Conservation (phyloP, 257 asterid species). For the Leonotis leonurus region DNA sequence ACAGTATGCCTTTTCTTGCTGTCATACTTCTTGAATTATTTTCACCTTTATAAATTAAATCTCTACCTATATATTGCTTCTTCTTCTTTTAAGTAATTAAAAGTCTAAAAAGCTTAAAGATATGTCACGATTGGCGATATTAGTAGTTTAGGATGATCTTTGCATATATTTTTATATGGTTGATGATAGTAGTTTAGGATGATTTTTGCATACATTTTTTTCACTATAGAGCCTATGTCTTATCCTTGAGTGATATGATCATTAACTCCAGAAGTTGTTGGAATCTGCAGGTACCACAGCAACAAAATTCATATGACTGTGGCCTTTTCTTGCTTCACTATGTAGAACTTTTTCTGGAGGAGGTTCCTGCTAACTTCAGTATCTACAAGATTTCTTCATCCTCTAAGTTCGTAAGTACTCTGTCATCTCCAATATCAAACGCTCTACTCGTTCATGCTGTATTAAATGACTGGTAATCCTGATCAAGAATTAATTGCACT, state of each 20-base stretch:
- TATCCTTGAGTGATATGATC: slow-evolving; percentile 8
- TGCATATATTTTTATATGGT: too few species aligned
- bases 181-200: slow-evolving; percentile 7
- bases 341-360: slow-evolving; percentile 82
- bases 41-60: neutral
- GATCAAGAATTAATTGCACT: too few species aligned
- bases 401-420: slow-evolving; percentile 61
- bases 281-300: slow-evolving; percentile 82
- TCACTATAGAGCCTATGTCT: neutral
- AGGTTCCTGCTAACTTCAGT: slow-evolving; percentile 54
- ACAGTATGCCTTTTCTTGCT: neutral
- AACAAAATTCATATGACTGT: slow-evolving; percentile 80
- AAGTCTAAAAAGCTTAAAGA: neutral
- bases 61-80: neutral
- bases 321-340: slow-evolving; percentile 95
- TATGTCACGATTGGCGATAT: neutral
- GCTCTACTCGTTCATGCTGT: too few species aligned
- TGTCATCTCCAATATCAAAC: neutral
- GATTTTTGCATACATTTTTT: slow-evolving; percentile 6
- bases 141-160: neutral
- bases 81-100: neutral
- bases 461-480: too few species aligned
- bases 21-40: neutral
- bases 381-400: slow-evolving; percentile 58
- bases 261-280: slow-evolving; percentile 19